Percentiles rank a stretch among this genome's conserved stretches.
phyloP scores from a whole-genome alignment of 2,329 filamentous ascomycete species.

The Neonectria punicea region DNA sequence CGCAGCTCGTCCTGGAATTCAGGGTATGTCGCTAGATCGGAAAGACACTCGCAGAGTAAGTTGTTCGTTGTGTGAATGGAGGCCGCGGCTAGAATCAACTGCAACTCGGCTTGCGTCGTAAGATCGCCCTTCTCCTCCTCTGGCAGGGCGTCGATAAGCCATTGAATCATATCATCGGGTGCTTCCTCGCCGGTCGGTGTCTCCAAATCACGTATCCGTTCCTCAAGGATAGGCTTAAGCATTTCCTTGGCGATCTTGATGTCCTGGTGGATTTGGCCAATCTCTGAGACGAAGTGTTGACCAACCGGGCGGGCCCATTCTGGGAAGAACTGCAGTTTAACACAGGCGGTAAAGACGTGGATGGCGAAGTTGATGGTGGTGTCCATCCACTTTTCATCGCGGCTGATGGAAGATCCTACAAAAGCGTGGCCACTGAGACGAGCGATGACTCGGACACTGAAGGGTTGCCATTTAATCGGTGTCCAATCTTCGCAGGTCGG shows the following conservation, averaged over 20 bases:
- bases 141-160: conserved; percentile 55
- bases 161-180: conserved; percentile 57
- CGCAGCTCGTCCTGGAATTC: conserved; percentile 60
- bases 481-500: conserved; percentile 66
- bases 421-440: conserved; percentile 65
- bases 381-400: conserved; percentile 64
- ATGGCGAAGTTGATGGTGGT: conserved; percentile 62
- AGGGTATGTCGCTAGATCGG: conserved; percentile 59
- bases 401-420: conserved; percentile 61
- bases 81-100: conserved; percentile 57
- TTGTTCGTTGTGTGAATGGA: conserved; percentile 59
- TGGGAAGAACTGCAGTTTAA: conserved; percentile 63
- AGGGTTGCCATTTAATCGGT: conserved; percentile 61
- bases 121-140: conserved; percentile 52
- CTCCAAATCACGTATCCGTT: conserved; percentile 56
- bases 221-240: conserved; percentile 58
- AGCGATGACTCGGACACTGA: conserved; percentile 62
- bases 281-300: conserved; percentile 58
- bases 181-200: conserved; percentile 48
- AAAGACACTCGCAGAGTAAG: conserved; percentile 59
- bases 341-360: conserved; percentile 58
- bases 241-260: conserved; percentile 55
- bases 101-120: conserved; percentile 53
- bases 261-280: conserved; percentile 57
- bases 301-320: conserved; percentile 59